A percentile compares a stretch with the other conserved stretches of the same genome.
These are phyloP conservation scores for Perkinsus olseni DNA, from an alignment of 169 alveolate species.

Conservation along the genomic window DNA sequence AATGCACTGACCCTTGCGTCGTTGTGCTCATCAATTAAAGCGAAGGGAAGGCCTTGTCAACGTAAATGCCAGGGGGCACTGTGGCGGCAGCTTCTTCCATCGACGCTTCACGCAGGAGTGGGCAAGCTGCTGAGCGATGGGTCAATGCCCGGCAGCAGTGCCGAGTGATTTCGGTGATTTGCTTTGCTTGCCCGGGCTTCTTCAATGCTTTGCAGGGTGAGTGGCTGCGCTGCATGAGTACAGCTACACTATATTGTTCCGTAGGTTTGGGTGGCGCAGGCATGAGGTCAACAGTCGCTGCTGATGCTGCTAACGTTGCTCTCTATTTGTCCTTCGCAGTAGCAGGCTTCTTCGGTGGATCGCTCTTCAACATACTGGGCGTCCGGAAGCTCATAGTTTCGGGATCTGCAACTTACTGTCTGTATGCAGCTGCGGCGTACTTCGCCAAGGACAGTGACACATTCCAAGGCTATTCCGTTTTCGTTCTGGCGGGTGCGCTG, in stretches of 20 bases:
- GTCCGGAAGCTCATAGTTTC: background rate
- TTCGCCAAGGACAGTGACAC: background rate
- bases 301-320: background rate
- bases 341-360: background rate
- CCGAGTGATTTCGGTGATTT: background rate
- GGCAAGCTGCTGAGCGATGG: too few species aligned
- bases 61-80: too few species aligned
- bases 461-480: background rate
- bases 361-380: background rate
- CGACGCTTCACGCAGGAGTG: too few species aligned
- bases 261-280: background rate
- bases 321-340: background rate
- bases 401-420: background rate
- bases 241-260: too few species aligned
- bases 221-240: too few species aligned
- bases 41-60: too few species aligned
- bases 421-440: background rate
- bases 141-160: background rate
- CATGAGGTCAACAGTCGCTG: background rate
- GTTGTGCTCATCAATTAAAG: background rate
- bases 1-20: background rate
- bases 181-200: background rate
- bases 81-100: too few species aligned
- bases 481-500: background rate
- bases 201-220: background rate